Evolutionary conservation across 108 stramenopile species (phyloP).

Genomic region (Thalassiosira profunda): DNA sequence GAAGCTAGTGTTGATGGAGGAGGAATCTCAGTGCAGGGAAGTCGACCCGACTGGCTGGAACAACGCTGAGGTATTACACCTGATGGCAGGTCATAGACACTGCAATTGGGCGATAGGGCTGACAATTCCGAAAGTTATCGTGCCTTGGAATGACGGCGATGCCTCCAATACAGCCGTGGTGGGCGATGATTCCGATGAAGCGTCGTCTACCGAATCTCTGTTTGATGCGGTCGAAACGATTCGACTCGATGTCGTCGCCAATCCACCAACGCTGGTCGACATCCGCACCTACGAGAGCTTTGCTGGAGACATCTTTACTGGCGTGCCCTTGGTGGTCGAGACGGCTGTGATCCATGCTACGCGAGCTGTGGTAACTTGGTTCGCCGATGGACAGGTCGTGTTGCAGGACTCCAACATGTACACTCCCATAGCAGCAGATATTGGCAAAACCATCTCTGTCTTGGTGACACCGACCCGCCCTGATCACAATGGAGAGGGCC

Average conservation of each 20-base stretch:
- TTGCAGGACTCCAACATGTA: constrained; percentile 24
- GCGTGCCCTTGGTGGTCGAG: constrained; percentile 62
- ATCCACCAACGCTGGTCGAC: constrained; percentile 59
- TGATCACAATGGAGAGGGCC: constrained; percentile 35
- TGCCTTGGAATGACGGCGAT: constrained; percentile 10
- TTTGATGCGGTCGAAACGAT: constrained; percentile 7
- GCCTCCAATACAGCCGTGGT: background rate
- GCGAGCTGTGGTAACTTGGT: constrained; percentile 65
- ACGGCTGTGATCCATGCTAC: constrained; percentile 48
- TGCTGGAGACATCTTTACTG: constrained; percentile 46
- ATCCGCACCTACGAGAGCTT: constrained; percentile 72
- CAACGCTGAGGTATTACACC: constrained; percentile 17
- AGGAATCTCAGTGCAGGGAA: background rate
- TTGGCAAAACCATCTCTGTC: constrained; percentile 32
- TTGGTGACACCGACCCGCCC: constrained; percentile 36
- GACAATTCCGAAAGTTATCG: constrained; percentile 7
- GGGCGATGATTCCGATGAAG: background rate
- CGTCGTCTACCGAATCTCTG: background rate
- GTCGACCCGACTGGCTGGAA: constrained; percentile 17
- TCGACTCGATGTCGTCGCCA: constrained; percentile 14
- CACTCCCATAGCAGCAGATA: constrained; percentile 20
- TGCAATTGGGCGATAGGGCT: background rate
- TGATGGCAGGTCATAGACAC: background rate
- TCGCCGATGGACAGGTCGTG: constrained; percentile 37
- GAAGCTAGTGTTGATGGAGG: background rate